Base-by-base conservation (phyloP, 2,329 filamentous ascomycete genomes). In the Thelonectria rubi region DNA sequence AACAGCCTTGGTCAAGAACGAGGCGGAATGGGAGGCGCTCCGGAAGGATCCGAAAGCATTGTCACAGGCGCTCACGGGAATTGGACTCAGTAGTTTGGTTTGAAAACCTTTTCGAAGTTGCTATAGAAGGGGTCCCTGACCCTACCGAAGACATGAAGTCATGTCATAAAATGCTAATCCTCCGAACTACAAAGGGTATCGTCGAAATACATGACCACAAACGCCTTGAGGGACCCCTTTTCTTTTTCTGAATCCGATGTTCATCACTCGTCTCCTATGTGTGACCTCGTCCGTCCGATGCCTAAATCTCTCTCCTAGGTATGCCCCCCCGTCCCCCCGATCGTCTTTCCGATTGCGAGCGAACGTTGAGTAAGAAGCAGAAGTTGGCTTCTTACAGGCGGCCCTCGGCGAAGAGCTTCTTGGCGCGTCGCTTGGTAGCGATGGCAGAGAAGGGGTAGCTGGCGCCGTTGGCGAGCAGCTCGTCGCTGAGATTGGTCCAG, bases 1-100 rank as follows among this genome's bases (percentile, higher is more conserved):
- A 7, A 89, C 87, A 10, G 84, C 86, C 24, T 75, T 90, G 55
- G 87, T 89, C 15, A 89, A 88, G 76, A 86, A 73, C 26, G 75
- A 84, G 67, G 75, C 72, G 3, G 86, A 88, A 73, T 89, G 86
- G 85, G 77, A 86, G 60, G 80, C 79, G 1, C 65, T 90, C 52
- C 76, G 77, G 57, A 73, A 74, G n/a, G 75, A 82, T 14, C 69
- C 71, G 0, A 60, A 60, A 1, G 57, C 42, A n/a, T 47, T 77
- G 5, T 48, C 32, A 5, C 54, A 58, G 11, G 68, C 74, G 3
- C 57, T 78, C 18, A 59, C 58, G 47, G 51, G 60, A 12, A 74
- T 80, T 58, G 77, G 78, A 0, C 39, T 79, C 2, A 50, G 9
- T 40, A 60, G 3, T 55, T 46, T 21, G 55, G 47, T 7, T 49